A percentile compares a stretch with the other conserved stretches of the same genome.
phyloP scores from a whole-genome alignment of 2,329 filamentous ascomycete species.

The Colletotrichum sp. region DNA sequence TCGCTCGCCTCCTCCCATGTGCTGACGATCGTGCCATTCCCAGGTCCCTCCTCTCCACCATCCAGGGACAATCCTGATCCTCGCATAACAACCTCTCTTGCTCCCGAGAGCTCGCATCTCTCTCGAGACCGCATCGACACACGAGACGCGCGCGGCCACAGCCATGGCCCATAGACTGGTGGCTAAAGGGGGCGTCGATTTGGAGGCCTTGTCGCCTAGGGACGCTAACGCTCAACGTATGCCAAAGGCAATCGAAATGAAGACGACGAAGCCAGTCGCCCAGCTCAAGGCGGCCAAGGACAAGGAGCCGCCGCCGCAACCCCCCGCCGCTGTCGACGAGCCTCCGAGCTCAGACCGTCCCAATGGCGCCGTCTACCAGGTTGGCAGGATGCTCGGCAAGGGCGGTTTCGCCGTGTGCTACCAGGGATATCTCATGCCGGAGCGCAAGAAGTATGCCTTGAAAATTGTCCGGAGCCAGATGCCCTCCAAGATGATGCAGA shows the following conservation, averaged over 20 bases:
- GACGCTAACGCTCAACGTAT: slow-evolving; percentile 67
- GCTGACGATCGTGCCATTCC: background rate
- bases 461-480: slow-evolving; percentile 87
- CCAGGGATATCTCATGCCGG: slow-evolving; percentile 69
- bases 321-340: slow-evolving; percentile 64
- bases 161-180: slow-evolving; percentile 55
- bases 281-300: slow-evolving; percentile 64
- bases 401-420: slow-evolving; percentile 86
- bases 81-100: background rate
- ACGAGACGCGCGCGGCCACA: background rate
- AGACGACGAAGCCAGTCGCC: slow-evolving; percentile 47
- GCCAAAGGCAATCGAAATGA: slow-evolving; percentile 51
- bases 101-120: background rate
- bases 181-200: slow-evolving; percentile 56
- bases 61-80: background rate
- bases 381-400: slow-evolving; percentile 77
- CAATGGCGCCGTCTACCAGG: slow-evolving; percentile 74
- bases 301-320: slow-evolving; percentile 70
- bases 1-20: background rate
- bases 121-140: background rate
- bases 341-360: slow-evolving; percentile 72
- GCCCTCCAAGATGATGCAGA: slow-evolving; percentile 84
- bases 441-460: slow-evolving; percentile 73
- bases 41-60: background rate
- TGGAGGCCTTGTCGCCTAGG: slow-evolving; percentile 69